phyloP scores from a whole-genome alignment of 2,329 filamentous ascomycete genomes.

The Fusarium miscanthi region DNA sequence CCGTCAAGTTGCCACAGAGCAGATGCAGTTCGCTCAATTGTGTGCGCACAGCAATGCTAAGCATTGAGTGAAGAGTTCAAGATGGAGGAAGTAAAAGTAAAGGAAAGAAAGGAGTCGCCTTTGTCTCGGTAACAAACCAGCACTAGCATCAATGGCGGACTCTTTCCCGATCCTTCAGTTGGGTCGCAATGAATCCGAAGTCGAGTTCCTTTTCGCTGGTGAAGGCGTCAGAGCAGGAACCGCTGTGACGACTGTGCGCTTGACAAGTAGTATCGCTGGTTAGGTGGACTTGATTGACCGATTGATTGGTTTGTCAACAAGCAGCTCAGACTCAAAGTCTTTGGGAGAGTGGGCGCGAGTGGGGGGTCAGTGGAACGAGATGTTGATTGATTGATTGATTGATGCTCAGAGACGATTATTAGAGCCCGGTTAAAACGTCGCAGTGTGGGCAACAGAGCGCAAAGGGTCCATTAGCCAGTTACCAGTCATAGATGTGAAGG shows the following conservation, averaged over 20 bases:
- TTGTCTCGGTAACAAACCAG: constrained; percentile 16
- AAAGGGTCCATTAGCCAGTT: constrained; percentile 27
- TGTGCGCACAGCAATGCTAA: constrained; percentile 20
- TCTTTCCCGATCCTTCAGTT: constrained; percentile 12
- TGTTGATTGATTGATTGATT: constrained; percentile 36
- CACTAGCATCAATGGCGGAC: constrained; percentile 15
- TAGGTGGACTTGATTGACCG: constrained; percentile 3
- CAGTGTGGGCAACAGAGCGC: constrained; percentile 16
- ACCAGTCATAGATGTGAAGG: constrained; percentile 6
- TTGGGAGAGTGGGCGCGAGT: constrained; percentile 27
- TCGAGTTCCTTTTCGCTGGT: constrained; percentile 14
- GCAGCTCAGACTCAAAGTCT: constrained; percentile 17
- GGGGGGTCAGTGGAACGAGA: constrained; percentile 45
- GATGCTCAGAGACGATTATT: constrained; percentile 36
- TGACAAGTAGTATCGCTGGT: not conserved
- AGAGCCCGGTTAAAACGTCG: constrained; percentile 13
- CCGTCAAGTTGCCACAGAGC: constrained; percentile 2
- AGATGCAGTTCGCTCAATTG: constrained; percentile 1
- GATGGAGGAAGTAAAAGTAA: not conserved
- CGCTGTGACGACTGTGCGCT: constrained; percentile 27
- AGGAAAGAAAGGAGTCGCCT: constrained; percentile 14
- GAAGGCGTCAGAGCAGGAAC: constrained; percentile 14
- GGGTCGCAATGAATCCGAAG: not conserved
- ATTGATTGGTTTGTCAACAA: constrained; percentile 32
- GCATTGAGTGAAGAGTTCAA: constrained; percentile 2